These are phyloP conservation scores for Stropharia rugosoannulata DNA, from an alignment of 768 basidiomycete genomes.

Conservation along the genomic window DNA sequence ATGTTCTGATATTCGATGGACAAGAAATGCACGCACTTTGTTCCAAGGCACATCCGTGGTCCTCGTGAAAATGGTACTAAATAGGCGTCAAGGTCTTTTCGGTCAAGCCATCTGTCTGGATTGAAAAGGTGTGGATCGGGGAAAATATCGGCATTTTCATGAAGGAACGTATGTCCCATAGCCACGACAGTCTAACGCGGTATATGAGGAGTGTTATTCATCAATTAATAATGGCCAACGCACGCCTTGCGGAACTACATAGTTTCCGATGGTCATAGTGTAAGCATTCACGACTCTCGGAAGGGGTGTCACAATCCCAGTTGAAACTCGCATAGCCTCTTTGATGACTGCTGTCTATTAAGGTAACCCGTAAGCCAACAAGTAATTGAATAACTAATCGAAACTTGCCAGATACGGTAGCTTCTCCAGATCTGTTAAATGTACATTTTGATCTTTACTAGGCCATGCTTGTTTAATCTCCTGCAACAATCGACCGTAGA, in stretches of 20 bases:
- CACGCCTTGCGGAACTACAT: slow-evolving; percentile 37
- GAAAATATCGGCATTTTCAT: slow-evolving; percentile 35
- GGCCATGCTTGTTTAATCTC: slow-evolving; percentile 39
- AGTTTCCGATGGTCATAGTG: slow-evolving; percentile 32
- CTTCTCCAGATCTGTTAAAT: slow-evolving; percentile 32
- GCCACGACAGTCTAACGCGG: slow-evolving; percentile 37
- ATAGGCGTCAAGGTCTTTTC: slow-evolving; percentile 30
- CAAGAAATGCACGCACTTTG: slow-evolving; percentile 31
- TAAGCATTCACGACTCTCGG: slow-evolving; percentile 39
- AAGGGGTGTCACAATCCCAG: slow-evolving; percentile 39
- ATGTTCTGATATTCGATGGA: background rate
- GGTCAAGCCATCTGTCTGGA: slow-evolving; percentile 43
- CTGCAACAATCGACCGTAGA: slow-evolving; percentile 24
- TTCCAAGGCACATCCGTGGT: slow-evolving; percentile 42
- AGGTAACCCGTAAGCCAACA: background rate
- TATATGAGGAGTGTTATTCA: background rate
- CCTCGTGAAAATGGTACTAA: slow-evolving; percentile 44
- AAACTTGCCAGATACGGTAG: slow-evolving; percentile 41
- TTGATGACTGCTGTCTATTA: slow-evolving; percentile 46
- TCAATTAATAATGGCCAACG: slow-evolving; percentile 9
- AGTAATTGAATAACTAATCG: background rate
- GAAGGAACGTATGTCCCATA: slow-evolving; percentile 37
- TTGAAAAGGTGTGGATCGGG: slow-evolving; percentile 34
- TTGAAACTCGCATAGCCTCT: slow-evolving; percentile 43
- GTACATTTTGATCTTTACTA: slow-evolving; percentile 22